Evolutionary conservation across 768 basidiomycete genomes (phyloP), one percentile per base, ranked within the genome.

Genomic region (Lactarius pseudohatsudake): DNA sequence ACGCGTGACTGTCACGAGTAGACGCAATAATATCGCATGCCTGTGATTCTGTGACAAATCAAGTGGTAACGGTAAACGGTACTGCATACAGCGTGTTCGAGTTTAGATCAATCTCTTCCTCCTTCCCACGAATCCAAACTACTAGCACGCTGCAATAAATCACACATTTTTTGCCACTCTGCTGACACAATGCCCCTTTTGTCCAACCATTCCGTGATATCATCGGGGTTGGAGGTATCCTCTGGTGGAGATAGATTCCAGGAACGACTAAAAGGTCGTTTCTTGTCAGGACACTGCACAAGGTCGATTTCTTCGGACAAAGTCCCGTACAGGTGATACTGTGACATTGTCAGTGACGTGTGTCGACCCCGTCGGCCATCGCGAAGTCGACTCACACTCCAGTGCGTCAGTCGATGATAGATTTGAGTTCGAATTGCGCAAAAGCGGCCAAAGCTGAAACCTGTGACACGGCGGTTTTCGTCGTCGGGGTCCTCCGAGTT

Each of bases 201-300:
- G 66, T 92, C 91, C 11, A 94, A 81, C 90, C 91, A 92, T 28
- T 91, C 89, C 78, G 88, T 88, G 43, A 93, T 79, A n/a, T 77
- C 85, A 72, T 94, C 90, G n/a, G 88, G 89, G 71, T 93, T 86
- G 15, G 79, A 75, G 40, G 88, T 77, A 71, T 93, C 86, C 47
- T 85, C 75, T 0, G 92, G 92, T 22, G 89, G 89, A 64, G 80
- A 72, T 68, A 77, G 77, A 2, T 84, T 84, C 32, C 81, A 82
- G 10, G 79, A 75, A 71, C 82, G 83, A 71, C 87, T 82, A 75
- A 87, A 92, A 4, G 71, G 70, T 5, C 75, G 72, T n/a, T 78
- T 80, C 41, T 70, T 70, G 10, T 78, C 79, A 60, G 72, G 74
- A 45, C 74, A 72, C 43, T 79, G 82, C 54, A 89, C 78, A 20